Evolutionary conservation across 352 stramenopile genomes (phyloP).

Genomic region (Phytophthora fragariae): DNA sequence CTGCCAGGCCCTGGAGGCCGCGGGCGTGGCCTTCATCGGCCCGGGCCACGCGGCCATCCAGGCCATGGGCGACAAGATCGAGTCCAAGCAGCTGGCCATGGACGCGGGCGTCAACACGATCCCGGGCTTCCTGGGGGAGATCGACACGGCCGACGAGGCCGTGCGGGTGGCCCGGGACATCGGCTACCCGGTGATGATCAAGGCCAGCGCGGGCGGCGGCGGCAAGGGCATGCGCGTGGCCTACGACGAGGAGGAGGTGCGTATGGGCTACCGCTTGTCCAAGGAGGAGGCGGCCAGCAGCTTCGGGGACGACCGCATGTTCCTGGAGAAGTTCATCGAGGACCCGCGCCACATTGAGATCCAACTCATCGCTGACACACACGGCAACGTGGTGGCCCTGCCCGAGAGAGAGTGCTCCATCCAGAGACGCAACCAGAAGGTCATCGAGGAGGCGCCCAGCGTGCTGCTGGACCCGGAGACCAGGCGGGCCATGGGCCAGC

Average conservation of each 20-base stretch:
- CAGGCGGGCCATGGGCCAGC: slow-evolving; percentile 73
- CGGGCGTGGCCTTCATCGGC: slow-evolving; percentile 92
- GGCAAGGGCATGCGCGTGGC: slow-evolving; percentile 98
- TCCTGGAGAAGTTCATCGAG: slow-evolving; percentile 98
- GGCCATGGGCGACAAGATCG: slow-evolving; percentile 96
- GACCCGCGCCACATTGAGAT: slow-evolving; percentile 99
- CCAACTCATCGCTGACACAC: slow-evolving; percentile 93
- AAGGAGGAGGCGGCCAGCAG: slow-evolving; percentile 90
- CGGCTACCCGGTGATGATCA: slow-evolving; percentile 98
- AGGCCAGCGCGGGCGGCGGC: slow-evolving; percentile 95
- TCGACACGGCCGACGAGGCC: slow-evolving; percentile 81
- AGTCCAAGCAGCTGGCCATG: slow-evolving; percentile 94
- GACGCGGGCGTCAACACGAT: slow-evolving; percentile 94
- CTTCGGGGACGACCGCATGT: slow-evolving; percentile 97
- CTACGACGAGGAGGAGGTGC: slow-evolving; percentile 90
- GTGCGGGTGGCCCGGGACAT: slow-evolving; percentile 92
- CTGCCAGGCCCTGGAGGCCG: slow-evolving; percentile 72
- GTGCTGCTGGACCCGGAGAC: slow-evolving; percentile 92
- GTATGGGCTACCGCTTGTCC: slow-evolving; percentile 84
- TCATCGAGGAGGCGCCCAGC: slow-evolving; percentile 95
- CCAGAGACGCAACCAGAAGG: slow-evolving; percentile 98
- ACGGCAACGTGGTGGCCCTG: slow-evolving; percentile 93
- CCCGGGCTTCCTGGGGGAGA: slow-evolving; percentile 93
- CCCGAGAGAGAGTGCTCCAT: slow-evolving; percentile 97
- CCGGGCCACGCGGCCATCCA: slow-evolving; percentile 88